Evolutionary conservation across 1,284 basidiomycete genomes (phyloP), one percentile per base, ranked within the genome.

Genomic region (Laetiporus sulphureus): DNA sequence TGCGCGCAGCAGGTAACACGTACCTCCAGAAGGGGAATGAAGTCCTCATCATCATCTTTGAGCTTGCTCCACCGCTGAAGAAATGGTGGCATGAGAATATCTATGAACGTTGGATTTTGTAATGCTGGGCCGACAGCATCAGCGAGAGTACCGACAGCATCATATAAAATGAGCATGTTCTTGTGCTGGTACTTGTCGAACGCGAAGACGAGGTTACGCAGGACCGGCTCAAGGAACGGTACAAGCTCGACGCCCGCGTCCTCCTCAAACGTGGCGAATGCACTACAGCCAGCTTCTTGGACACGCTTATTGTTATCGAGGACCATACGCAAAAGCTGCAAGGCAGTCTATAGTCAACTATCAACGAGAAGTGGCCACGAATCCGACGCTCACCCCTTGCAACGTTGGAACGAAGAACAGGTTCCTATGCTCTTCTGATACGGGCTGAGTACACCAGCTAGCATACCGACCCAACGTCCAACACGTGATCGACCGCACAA

Each of bases 401-500:
- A 99, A 90, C 19, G 91, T 93, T 0, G 96, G 95, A 23, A 98
- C 83, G 60, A 99, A 98, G 69, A 87, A 98, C 42, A 75, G 76
- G 46, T 77, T 83, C 68, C 85, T 88, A 66, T 97, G 92, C 51
- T 94, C 91, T 48, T 82, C 83, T 22, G 76, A 86, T 49, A 76
- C 73, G 20, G 84, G 79, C 51, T 89, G 84, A 7, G 87, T 88
- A 52, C 88, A 91, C 96, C 96, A 99, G 58, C 85, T 90, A 27
- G 95, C 92, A 65, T 99, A 99, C 37, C 96, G 83, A n/a, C 95
- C 94, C 12, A 99, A 74, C 1, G 95, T 98, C 96, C 96, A 99
- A 64, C 96, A 99, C 13, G 95, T 93, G 62, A 99, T 99, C 11
- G 94, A 97, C 40, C 96, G 86, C 5, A 99, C 91, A 23, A 99